Evolutionary conservation across 495 filamentous ascomycete genomes (phyloP).

Genomic region (Rusavskia elegans): DNA sequence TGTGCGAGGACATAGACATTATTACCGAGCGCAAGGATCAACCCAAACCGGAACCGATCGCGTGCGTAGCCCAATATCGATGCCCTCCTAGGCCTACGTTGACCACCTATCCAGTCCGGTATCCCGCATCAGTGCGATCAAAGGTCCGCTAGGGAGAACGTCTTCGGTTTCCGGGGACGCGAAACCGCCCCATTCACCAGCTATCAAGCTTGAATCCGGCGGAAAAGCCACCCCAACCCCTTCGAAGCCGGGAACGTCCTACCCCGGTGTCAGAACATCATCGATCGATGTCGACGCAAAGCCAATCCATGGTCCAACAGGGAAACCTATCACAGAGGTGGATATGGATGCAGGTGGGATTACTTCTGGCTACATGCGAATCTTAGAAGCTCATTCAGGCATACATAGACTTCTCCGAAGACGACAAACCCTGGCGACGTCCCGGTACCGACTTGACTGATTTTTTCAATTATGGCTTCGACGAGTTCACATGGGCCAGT

Average conservation of each 20-base stretch:
- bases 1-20: slow-evolving; percentile 74
- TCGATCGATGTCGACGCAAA: slow-evolving; percentile 74
- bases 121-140: slow-evolving; percentile 24
- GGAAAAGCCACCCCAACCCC: slow-evolving; percentile 24
- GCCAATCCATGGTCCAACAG: slow-evolving; percentile 54
- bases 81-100: not conserved
- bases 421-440: slow-evolving; percentile 88
- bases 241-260: slow-evolving; percentile 38
- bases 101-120: slow-evolving; percentile 7
- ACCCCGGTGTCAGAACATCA: slow-evolving; percentile 54
- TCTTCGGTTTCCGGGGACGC: slow-evolving; percentile 29
- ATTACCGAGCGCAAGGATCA: slow-evolving; percentile 78
- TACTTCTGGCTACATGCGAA: not conserved
- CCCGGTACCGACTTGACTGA: slow-evolving; percentile 91
- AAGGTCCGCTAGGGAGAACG: slow-evolving; percentile 35
- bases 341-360: slow-evolving; percentile 53
- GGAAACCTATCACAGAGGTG: slow-evolving; percentile 69
- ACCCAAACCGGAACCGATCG: slow-evolving; percentile 47
- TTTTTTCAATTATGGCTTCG: slow-evolving; percentile 99
- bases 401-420: slow-evolving; percentile 52
- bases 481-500: slow-evolving; percentile 96
- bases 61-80: slow-evolving; percentile 30
- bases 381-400: not conserved
- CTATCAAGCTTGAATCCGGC: slow-evolving; percentile 19
- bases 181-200: slow-evolving; percentile 27